Evolutionary conservation across 2,329 filamentous ascomycete genomes (phyloP).

Genomic region (Meredithiella fracta): DNA sequence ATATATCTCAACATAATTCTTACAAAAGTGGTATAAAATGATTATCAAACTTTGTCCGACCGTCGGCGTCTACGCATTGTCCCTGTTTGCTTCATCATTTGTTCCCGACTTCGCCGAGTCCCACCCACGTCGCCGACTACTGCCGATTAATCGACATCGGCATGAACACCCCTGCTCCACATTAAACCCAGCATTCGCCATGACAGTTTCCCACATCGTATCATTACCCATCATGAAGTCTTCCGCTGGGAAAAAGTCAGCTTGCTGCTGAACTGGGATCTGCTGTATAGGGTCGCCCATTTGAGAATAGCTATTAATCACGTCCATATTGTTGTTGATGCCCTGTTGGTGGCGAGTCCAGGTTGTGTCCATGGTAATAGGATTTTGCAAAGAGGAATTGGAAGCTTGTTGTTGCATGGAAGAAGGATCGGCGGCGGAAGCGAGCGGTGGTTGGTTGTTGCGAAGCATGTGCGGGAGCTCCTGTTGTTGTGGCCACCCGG

Average conservation of each 20-base stretch:
- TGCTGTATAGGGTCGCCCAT: not conserved
- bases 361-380: too few relatives aligned
- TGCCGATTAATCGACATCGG: slow-evolving; percentile 1
- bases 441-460: not conserved
- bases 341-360: too few relatives aligned
- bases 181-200: slow-evolving; percentile 20
- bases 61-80: too few relatives aligned
- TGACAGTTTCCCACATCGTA: slow-evolving; percentile 19
- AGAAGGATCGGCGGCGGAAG: not conserved
- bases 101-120: not conserved
- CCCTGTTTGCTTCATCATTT: not conserved
- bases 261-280: slow-evolving; percentile 2
- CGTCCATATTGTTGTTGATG: not conserved
- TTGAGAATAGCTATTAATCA: not conserved
- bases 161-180: slow-evolving; percentile 12
- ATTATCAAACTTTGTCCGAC: too few relatives aligned
- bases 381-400: not conserved
- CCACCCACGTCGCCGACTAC: not conserved
- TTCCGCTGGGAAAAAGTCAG: slow-evolving; percentile 5
- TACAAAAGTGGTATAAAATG: too few relatives aligned
- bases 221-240: slow-evolving; percentile 16
- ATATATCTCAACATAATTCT: not conserved
- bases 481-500: not conserved
- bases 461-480: slow-evolving; percentile 10
- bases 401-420: not conserved